Percentiles rank a stretch among this genome's conserved stretches.
These are phyloP conservation scores for Lipomyces yamadae DNA, from an alignment of 805 yeast genomes.

Conservation along the genomic window DNA sequence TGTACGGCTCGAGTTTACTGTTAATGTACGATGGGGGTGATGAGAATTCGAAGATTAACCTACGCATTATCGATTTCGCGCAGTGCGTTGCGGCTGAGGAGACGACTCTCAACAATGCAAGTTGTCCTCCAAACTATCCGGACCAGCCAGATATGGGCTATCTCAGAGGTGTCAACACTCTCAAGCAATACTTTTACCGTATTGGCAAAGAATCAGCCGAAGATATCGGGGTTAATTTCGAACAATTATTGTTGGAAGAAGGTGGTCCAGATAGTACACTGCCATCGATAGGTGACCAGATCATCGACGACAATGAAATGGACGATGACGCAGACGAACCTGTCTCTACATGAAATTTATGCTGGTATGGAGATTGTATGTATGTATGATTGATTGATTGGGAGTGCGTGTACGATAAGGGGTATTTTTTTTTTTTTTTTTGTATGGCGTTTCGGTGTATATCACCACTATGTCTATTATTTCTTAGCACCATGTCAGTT, in stretches of 20 bases:
- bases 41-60: constrained; percentile 42
- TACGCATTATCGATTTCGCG: constrained; percentile 94
- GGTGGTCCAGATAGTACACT: neutral
- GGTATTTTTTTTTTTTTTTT: neutral
- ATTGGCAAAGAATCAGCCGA: constrained; percentile 55
- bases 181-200: constrained; percentile 65
- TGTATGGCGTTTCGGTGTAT: constrained; percentile 7
- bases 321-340: neutral
- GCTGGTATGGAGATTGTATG: neutral
- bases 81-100: constrained; percentile 79
- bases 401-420: neutral
- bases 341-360: neutral
- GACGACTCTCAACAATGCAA: constrained; percentile 44
- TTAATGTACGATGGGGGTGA: constrained; percentile 81
- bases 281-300: neutral
- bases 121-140: constrained; percentile 74
- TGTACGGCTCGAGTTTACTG: constrained; percentile 88
- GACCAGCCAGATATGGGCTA: constrained; percentile 78
- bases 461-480: neutral
- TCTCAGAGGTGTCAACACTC: constrained; percentile 75
- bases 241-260: neutral
- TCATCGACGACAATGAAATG: neutral
- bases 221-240: neutral
- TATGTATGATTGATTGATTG: neutral
- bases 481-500: neutral